phyloP scores from a whole-genome alignment of 2,329 filamentous ascomycete species.

The Fusarium coicis region DNA sequence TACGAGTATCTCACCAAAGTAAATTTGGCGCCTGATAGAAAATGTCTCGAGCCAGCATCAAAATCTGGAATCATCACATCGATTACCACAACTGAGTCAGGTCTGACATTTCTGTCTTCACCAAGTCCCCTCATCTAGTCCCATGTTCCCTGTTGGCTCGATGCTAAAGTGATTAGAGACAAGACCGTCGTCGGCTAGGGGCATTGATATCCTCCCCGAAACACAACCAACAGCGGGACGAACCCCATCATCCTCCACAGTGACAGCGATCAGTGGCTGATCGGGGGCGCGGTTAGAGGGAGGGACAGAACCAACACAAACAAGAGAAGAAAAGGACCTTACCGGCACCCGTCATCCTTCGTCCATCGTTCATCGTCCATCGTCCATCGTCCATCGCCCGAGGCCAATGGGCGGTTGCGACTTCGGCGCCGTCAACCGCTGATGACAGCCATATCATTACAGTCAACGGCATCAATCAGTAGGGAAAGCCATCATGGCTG shows the following conservation, averaged over 20 bases:
- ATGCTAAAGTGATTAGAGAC: slow-evolving; percentile 38
- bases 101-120: background rate
- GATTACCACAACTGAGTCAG: background rate
- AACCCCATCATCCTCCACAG: slow-evolving; percentile 31
- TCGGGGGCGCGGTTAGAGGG: slow-evolving; percentile 30
- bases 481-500: background rate
- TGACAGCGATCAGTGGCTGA: slow-evolving; percentile 31
- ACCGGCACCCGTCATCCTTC: slow-evolving; percentile 17
- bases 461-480: slow-evolving; percentile 1
- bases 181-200: slow-evolving; percentile 39
- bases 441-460: slow-evolving; percentile 16
- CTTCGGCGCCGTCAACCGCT: slow-evolving; percentile 22
- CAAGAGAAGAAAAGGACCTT: slow-evolving; percentile 9
- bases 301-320: slow-evolving; percentile 24
- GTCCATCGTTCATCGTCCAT: background rate
- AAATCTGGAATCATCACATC: background rate
- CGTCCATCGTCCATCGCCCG: background rate
- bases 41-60: background rate
- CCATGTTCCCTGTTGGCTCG: slow-evolving; percentile 40
- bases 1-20: background rate
- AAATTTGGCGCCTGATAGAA: background rate
- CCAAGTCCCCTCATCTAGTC: slow-evolving; percentile 13
- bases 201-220: slow-evolving; percentile 39
- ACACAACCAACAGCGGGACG: slow-evolving; percentile 38
- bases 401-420: slow-evolving; percentile 20